Conservation (phyloP, 2,329 filamentous ascomycete species). For the Mycosphaerelloides madeirae region DNA sequence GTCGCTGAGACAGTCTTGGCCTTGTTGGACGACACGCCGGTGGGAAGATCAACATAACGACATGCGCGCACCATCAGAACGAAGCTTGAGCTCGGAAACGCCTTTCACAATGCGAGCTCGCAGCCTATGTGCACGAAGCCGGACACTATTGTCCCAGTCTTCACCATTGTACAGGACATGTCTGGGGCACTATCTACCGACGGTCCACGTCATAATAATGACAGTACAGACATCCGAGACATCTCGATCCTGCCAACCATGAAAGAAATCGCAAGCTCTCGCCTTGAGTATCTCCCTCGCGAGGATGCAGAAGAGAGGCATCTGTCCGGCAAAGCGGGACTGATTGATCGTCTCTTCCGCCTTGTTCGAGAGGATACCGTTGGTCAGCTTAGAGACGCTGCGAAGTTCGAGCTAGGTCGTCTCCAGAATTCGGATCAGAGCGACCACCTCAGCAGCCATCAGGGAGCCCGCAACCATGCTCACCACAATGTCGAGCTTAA, state of each 20-base stretch:
- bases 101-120: not conserved
- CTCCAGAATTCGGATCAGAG: conserved; percentile 22
- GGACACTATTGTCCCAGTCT: conserved; percentile 2
- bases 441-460: not conserved
- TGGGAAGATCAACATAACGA: conserved; percentile 4
- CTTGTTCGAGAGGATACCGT: conserved; percentile 68
- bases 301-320: conserved; percentile 39
- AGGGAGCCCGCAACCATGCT: conserved; percentile 31
- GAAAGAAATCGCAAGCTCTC: conserved; percentile 46
- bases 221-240: conserved; percentile 56
- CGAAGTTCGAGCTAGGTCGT: conserved; percentile 38
- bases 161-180: conserved; percentile 16
- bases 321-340: conserved; percentile 41
- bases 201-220: conserved; percentile 71
- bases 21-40: not conserved
- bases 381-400: conserved; percentile 59
- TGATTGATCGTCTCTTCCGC: conserved; percentile 67
- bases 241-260: conserved; percentile 62
- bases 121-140: not conserved
- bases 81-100: conserved; percentile 3
- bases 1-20: conserved; percentile 7
- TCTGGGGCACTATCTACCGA: conserved; percentile 30
- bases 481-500: conserved; percentile 36
- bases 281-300: conserved; percentile 10
- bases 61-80: conserved; percentile 7